Base-by-base conservation (phyloP, 345 rosid species). In the Eucalyptus decipiens region DNA sequence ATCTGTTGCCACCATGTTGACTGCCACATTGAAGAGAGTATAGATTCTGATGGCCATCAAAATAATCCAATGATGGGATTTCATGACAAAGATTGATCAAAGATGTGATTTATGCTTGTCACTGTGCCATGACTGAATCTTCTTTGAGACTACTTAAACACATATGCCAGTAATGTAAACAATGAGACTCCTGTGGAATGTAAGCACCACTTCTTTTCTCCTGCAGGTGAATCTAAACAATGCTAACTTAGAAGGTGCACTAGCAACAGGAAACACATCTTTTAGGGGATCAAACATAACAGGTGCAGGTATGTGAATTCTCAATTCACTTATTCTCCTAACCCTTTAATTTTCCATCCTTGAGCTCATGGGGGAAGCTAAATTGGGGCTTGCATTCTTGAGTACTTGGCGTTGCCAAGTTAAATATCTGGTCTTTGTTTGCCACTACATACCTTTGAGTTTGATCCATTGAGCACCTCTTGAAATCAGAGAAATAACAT, bases 201-300 rank as follows among this genome's bases (percentile, higher is more conserved):
- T 32, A n/a, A 76, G 47, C 83, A 37, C 83, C 15, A 0, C 83
- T 24, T 76, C 47, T 37, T 72, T 52, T 87, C 86, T 90, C 80
- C 49, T 92, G 92, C 93, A 97, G 99, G 99, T 88, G 86, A 97
- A 97, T 89, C 89, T 97, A 90, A 95, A 93, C 87, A 97, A 97
- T 90, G 99, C 98, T 81, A 97, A 95, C 92, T 92, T 97, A 92
- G 99, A 97, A 95, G 99, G 99, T 89, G 98, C 98, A 11, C 93
- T 94, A 89, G 94, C 94, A 88, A 97, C 99, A 9, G 98, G 99
- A 86, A 97, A 97, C 91, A 95, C 99, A n/a, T 97, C 99, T 76
- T 97, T 97, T 90, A 96, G n/a, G 90, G 99, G 98, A 91, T 95
- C 99, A 89, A 96, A 91, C 67, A 95, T 97, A 88, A 93, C 93